phyloP scores from a whole-genome alignment of 163 green algal species.

The Coccomyxa subellipsoidea region DNA sequence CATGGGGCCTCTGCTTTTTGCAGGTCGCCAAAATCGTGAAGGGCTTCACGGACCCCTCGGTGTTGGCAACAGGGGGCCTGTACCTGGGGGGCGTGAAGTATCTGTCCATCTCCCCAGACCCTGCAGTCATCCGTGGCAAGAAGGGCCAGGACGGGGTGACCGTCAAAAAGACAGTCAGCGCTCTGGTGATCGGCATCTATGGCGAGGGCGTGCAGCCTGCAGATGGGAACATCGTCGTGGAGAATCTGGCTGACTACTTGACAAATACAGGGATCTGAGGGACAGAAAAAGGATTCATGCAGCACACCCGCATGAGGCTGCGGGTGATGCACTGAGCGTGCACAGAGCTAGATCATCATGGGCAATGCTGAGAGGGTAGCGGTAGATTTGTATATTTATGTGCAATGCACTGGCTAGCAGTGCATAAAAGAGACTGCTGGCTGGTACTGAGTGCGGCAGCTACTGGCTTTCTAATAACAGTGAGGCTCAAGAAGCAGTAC shows the following conservation, averaged over 20 bases:
- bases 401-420: no score
- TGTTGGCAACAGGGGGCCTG: conserved; percentile 44
- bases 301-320: no score
- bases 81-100: conserved; percentile 68
- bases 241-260: conserved; percentile 82
- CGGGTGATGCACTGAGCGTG: no score
- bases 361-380: no score
- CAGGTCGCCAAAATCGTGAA: conserved; percentile 3
- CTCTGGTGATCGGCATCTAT: conserved; percentile 81
- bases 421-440: no score
- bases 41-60: conserved; percentile 1
- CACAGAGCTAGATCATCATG: no score
- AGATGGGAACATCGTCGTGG: conserved; percentile 79
- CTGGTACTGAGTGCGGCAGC: no score
- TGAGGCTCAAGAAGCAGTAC: no score
- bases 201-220: conserved; percentile 57
- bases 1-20: neutral
- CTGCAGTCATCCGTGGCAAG: conserved; percentile 72
- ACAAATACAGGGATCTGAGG: conserved; percentile 47
- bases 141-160: conserved; percentile 58
- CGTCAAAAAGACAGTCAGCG: conserved; percentile 76
- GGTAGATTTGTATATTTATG: no score
- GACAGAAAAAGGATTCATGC: no score
- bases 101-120: conserved; percentile 66
- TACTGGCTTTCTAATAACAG: no score